Evolutionary conservation across 805 yeast genomes (phyloP), one percentile per base, ranked within the genome.

Genomic region (Hanseniaspora lachancei): DNA sequence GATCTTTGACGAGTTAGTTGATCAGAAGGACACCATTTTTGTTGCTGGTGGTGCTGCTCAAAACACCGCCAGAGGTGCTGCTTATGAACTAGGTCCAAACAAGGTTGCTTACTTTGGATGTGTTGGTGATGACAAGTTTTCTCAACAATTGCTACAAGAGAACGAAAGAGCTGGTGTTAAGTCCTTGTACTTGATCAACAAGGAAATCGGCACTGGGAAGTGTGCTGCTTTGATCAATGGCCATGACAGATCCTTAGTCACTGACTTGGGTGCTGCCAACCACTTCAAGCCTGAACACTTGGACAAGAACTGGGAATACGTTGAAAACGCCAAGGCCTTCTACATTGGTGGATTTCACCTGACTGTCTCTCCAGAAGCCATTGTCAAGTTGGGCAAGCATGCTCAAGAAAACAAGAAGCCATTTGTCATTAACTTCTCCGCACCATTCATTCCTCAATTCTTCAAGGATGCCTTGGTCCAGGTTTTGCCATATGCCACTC

Each of bases 11-110:
- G 97, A 93, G 70, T 78, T 86, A 62, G 72, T 88, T 55, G 70
- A 74, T 39, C 73, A 73, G 68, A 74, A 77, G 39, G 78, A 76
- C 58, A 81, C 87, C 60, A 78, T 80, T 64, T 72, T 81, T 59
- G 80, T 91, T 62, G 98, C 99, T 59, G 99, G 99, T 63, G 99
- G 99, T 70, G 99, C 99, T 65, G 98, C 97, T 59, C 99, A 93
- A 75, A 93, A 93, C 77, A 81, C 97, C 61, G 97, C 97, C 57
- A 82, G 99, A 74, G 99, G 96, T 67, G 97, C 97, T 51, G 97
- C 91, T 68, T 91, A 87, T 73, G 71, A 88, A 57, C 77, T 93
- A 52, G 96, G 97, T 58, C 70, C 74, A 48, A 71, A 80, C 63
- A 81, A 91, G 35, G 97, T 93, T 57, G 84, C 84, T 54, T 93